A percentile compares a stretch with the other conserved stretches of the same genome.
Evolutionary conservation across 2,329 filamentous ascomycete species (phyloP).

Genomic region (Cryoendolithus antarcticus): DNA sequence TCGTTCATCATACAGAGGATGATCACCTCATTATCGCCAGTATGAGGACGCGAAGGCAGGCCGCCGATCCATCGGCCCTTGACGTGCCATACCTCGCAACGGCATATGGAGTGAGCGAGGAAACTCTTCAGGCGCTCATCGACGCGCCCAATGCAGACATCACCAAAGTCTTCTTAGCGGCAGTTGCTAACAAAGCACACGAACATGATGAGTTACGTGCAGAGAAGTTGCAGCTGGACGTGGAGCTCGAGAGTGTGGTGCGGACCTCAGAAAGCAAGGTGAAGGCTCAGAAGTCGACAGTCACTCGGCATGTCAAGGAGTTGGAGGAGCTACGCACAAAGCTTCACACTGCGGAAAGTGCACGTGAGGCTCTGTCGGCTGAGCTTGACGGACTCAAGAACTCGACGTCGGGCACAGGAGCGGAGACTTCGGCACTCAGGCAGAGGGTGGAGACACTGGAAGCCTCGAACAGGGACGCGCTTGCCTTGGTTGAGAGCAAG

Average conservation of each 20-base stretch:
- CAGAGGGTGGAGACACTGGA: conserved; percentile 79
- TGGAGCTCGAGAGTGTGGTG: conserved; percentile 85
- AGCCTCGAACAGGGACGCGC: conserved; percentile 79
- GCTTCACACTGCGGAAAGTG: conserved; percentile 69
- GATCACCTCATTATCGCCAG: conserved; percentile 9
- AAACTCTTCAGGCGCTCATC: conserved; percentile 47
- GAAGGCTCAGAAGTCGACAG: conserved; percentile 66
- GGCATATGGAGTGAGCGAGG: conserved; percentile 57
- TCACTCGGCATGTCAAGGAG: conserved; percentile 75
- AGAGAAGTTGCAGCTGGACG: conserved; percentile 78
- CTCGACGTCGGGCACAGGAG: conserved; percentile 57
- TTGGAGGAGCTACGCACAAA: conserved; percentile 70
- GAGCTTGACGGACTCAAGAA: conserved; percentile 70
- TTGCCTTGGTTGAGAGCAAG: conserved; percentile 82
- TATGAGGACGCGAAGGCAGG: conserved; percentile 36
- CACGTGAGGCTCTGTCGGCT: conserved; percentile 62
- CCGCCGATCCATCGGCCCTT: conserved; percentile 41
- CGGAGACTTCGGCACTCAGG: conserved; percentile 63
- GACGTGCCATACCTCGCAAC: conserved; percentile 63
- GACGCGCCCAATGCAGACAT: conserved; percentile 66
- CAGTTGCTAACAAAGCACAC: conserved; percentile 65
- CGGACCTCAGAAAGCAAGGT: conserved; percentile 71
- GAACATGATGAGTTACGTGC: conserved; percentile 73
- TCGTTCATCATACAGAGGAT: too few relatives aligned
- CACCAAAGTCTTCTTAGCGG: conserved; percentile 60